These are phyloP conservation scores for Physcia stellaris DNA, from an alignment of 495 filamentous ascomycete species.

Conservation along the genomic window DNA sequence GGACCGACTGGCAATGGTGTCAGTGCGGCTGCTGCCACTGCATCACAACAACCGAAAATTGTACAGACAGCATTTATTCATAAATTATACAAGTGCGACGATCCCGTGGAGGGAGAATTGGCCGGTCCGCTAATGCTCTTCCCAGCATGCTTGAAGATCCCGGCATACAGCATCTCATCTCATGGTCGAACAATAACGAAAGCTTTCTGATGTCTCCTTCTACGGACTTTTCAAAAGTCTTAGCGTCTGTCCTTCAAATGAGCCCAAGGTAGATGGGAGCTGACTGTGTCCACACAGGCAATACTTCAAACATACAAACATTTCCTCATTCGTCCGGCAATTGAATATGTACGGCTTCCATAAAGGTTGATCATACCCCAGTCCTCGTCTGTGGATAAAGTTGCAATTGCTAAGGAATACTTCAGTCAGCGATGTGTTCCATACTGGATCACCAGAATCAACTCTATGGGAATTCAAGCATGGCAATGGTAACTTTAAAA, in stretches of 20 bases:
- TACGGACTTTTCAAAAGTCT: conserved; percentile 94
- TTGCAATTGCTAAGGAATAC: conserved; percentile 8
- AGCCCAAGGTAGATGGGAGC: conserved; percentile 6
- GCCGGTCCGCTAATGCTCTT: conserved; percentile 29
- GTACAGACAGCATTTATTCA: conserved; percentile 99
- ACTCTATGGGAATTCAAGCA: conserved; percentile 99
- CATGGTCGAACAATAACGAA: conserved; percentile 85
- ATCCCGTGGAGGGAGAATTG: too few species aligned
- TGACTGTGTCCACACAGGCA: conserved; percentile 33
- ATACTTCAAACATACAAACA: conserved; percentile 99
- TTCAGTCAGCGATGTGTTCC: conserved; percentile 94
- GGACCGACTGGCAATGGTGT: conserved; percentile 28
- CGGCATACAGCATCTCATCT: conserved; percentile 85
- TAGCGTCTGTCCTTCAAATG: conserved; percentile 53
- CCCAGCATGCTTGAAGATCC: conserved; percentile 89
- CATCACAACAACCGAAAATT: conserved; percentile 90
- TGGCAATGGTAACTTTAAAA: conserved; percentile 92
- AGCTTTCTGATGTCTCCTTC: conserved; percentile 98
- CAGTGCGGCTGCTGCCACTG: conserved; percentile 55
- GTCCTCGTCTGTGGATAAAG: too few species aligned
- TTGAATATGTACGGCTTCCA: conserved; percentile 99
- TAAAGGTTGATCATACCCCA: too few species aligned
- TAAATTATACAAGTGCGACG: conserved; percentile 97
- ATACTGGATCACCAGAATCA: conserved; percentile 89
- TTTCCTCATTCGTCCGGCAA: conserved; percentile 95